Conservation (phyloP, 306 rosid species). For the Sphenostylis stenocarpa region DNA sequence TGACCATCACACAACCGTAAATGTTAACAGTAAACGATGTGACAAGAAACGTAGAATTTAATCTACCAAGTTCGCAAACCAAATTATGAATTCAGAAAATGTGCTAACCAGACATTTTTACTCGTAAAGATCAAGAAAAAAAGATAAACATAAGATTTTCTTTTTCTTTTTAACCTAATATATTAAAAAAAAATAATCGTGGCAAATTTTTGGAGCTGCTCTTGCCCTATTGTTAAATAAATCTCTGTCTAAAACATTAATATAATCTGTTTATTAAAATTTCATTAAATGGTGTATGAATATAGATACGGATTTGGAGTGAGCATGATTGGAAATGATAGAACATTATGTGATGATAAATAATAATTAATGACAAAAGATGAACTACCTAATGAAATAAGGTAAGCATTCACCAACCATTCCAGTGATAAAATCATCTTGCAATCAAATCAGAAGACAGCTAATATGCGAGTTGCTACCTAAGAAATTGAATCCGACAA, state of each 20-base stretch:
- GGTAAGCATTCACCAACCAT: neutral
- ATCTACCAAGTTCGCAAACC: neutral
- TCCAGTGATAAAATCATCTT: neutral
- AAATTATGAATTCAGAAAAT: neutral
- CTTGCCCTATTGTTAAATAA: neutral
- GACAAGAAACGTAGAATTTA: neutral
- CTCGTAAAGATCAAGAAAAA: too few relatives aligned
- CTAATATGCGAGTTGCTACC: neutral
- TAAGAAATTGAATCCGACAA: conserved; percentile 13
- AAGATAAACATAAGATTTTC: neutral
- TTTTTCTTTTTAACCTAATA: neutral
- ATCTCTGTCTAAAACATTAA: too few relatives aligned
- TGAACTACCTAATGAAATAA: neutral
- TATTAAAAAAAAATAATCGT: neutral
- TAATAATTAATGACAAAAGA: neutral
- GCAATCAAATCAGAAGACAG: conserved; percentile 7
- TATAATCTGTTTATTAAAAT: neutral
- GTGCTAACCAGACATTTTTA: neutral
- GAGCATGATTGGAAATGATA: neutral
- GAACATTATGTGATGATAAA: neutral
- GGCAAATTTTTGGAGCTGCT: neutral
- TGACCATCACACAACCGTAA: neutral
- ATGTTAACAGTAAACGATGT: neutral
- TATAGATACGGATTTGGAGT: too few relatives aligned
- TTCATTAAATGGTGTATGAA: too few relatives aligned